Percentiles rank a stretch among this genome's conserved stretches.
Evolutionary conservation across 2,329 filamentous ascomycete genomes (phyloP).

Genomic region (Amauroascus niger): DNA sequence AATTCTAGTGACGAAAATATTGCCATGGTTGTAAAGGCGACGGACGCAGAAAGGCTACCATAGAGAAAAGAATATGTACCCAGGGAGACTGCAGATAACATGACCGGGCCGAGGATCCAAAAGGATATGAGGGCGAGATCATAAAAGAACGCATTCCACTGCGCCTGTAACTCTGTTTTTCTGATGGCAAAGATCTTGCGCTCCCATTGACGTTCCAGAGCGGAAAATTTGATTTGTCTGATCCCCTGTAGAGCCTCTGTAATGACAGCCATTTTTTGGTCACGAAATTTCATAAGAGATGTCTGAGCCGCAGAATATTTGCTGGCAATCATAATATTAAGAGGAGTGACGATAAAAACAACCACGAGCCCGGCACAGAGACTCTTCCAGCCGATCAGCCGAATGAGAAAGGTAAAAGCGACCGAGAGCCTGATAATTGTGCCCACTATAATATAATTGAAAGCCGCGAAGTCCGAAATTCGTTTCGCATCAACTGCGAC

Average conservation of each 20-base stretch:
- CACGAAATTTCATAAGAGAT: constrained; percentile 62
- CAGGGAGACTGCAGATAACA: constrained; percentile 62
- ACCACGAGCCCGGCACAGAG: constrained; percentile 56
- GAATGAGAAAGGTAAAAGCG: constrained; percentile 56
- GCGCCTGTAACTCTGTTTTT: constrained; percentile 54
- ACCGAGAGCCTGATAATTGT: constrained; percentile 55
- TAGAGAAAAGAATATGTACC: constrained; percentile 57
- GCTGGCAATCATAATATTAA: constrained; percentile 59
- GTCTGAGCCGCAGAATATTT: constrained; percentile 57
- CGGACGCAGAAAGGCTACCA: constrained; percentile 56
- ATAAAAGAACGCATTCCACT: constrained; percentile 57
- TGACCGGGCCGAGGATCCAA: constrained; percentile 64
- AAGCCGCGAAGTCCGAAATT: constrained; percentile 58
- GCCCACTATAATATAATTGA: constrained; percentile 55
- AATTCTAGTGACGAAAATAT: constrained; percentile 66
- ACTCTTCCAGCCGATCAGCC: constrained; percentile 61
- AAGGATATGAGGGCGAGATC: constrained; percentile 56
- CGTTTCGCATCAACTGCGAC: constrained; percentile 66
- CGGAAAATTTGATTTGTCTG: constrained; percentile 76
- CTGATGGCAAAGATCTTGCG: constrained; percentile 56
- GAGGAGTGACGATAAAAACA: constrained; percentile 54
- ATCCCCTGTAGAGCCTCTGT: constrained; percentile 71
- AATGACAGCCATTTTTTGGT: constrained; percentile 64
- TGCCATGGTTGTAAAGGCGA: constrained; percentile 69
- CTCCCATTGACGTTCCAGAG: constrained; percentile 66